phyloP scores from a whole-genome alignment of 169 alveolate genomes.

The Plasmodium cynomolgi region DNA sequence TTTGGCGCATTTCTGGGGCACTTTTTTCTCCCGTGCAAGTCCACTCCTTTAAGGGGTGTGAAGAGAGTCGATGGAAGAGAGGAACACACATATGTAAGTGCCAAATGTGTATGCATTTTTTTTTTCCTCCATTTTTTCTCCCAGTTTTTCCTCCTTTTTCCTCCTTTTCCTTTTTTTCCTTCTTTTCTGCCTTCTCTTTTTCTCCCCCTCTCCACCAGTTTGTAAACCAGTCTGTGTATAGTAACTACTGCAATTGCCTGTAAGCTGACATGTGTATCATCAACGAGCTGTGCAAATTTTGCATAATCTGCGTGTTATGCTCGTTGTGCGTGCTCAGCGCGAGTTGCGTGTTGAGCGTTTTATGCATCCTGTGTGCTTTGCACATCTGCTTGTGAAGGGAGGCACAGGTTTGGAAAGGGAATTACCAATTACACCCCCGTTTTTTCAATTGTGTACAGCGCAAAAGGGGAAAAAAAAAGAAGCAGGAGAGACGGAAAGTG shows the following conservation, averaged over 20 bases:
- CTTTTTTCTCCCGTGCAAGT: background rate
- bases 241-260: background rate
- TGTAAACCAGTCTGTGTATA: background rate
- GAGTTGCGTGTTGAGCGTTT: background rate
- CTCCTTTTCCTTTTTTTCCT: too few species aligned
- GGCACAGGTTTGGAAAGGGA: background rate
- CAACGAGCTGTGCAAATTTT: background rate
- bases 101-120: background rate
- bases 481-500: background rate
- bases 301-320: background rate
- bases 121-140: background rate
- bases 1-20: background rate
- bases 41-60: background rate
- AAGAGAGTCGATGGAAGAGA: background rate
- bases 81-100: background rate
- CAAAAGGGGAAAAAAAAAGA: slow-evolving; percentile 1
- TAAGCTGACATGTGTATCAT: background rate
- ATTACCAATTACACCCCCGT: background rate
- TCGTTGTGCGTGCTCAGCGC: background rate
- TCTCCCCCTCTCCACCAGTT: background rate
- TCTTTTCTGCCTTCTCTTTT: background rate
- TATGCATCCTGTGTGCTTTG: background rate
- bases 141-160: too few species aligned
- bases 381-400: background rate
- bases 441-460: slow-evolving; percentile 3